phyloP scores from a whole-genome alignment of 257 asterid species.

The Gynochthodes officinalis region DNA sequence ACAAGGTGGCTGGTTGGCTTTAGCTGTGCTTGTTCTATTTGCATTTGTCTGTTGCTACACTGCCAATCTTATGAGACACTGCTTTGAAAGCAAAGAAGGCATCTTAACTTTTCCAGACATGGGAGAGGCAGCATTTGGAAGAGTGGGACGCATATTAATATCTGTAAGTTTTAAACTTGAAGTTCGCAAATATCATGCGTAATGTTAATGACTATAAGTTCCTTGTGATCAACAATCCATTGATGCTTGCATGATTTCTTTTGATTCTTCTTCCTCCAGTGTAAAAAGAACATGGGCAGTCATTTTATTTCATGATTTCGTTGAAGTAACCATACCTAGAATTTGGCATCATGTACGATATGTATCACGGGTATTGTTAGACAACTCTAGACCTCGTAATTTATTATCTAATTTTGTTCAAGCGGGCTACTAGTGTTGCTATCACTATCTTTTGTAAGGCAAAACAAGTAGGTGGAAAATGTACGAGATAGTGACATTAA shows the following conservation, averaged over 20 bases:
- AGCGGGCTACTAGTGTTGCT: not conserved
- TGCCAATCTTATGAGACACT: slow-evolving; percentile 66
- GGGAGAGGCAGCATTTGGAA: slow-evolving; percentile 89
- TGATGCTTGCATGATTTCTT: not conserved
- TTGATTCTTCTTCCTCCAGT: not conserved
- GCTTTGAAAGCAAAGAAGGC: slow-evolving; percentile 69
- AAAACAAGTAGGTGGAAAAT: not conserved
- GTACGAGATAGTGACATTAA: not conserved
- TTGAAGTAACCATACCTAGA: not conserved
- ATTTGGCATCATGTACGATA: not conserved
- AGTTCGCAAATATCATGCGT: not conserved
- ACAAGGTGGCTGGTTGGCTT: slow-evolving; percentile 82
- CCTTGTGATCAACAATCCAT: not conserved
- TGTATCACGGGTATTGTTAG: not conserved
- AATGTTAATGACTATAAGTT: not conserved
- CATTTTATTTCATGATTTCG: not conserved
- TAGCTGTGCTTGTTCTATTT: slow-evolving; percentile 51
- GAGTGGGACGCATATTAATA: slow-evolving; percentile 57
- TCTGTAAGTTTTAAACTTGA: slow-evolving; percentile 46
- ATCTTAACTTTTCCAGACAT: slow-evolving; percentile 72
- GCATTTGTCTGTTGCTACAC: slow-evolving; percentile 79
- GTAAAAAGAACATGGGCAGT: not conserved
- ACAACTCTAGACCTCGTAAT: not conserved
- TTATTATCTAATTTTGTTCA: not conserved
- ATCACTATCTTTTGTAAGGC: not conserved